Evolutionary conservation across 1,284 basidiomycete species (phyloP).

Genomic region (Cryptococcus jaspeensis): DNA sequence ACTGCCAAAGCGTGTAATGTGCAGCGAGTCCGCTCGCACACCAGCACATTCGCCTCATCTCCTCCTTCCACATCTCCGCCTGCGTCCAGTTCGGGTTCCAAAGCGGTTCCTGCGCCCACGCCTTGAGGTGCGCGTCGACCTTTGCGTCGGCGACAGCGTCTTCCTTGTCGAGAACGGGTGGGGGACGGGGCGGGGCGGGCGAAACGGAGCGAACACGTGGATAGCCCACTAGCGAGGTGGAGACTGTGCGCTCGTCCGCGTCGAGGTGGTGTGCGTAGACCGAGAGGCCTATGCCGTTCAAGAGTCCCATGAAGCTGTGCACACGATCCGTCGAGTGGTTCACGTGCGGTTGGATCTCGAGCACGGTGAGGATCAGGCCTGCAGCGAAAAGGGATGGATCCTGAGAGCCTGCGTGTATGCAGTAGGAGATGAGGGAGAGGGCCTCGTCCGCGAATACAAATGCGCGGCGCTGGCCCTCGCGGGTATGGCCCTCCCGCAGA

Average conservation of each 20-base stretch:
- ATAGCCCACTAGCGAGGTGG: not conserved
- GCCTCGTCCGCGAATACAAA: slow-evolving; percentile 27
- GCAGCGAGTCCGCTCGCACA: slow-evolving; percentile 25
- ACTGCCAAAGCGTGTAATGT: slow-evolving; percentile 21
- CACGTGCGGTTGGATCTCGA: slow-evolving; percentile 36
- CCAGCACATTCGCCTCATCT: slow-evolving; percentile 34
- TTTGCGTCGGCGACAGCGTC: too few relatives aligned
- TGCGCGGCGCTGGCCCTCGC: slow-evolving; percentile 19
- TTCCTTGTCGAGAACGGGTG: too few relatives aligned
- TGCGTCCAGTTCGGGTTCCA: slow-evolving; percentile 18
- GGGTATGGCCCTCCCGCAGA: slow-evolving; percentile 20
- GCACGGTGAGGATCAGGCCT: slow-evolving; percentile 27
- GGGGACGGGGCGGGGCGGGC: too few relatives aligned
- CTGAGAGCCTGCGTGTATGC: slow-evolving; percentile 18
- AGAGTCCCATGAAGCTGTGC: slow-evolving; percentile 16
- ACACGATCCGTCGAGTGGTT: slow-evolving; percentile 23
- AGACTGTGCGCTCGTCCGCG: slow-evolving; percentile 10
- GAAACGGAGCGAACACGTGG: too few relatives aligned
- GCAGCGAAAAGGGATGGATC: slow-evolving; percentile 31
- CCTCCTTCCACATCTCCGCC: slow-evolving; percentile 25
- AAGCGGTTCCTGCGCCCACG: slow-evolving; percentile 17
- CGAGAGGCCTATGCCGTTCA: slow-evolving; percentile 23
- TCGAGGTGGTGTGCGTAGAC: slow-evolving; percentile 15
- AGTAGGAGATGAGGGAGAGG: slow-evolving; percentile 18
- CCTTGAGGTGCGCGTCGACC: not conserved